A percentile compares a stretch with the other conserved stretches of the same genome.
Conservation (phyloP, 345 rosid genomes). For the Orychophragmus violaceus region DNA sequence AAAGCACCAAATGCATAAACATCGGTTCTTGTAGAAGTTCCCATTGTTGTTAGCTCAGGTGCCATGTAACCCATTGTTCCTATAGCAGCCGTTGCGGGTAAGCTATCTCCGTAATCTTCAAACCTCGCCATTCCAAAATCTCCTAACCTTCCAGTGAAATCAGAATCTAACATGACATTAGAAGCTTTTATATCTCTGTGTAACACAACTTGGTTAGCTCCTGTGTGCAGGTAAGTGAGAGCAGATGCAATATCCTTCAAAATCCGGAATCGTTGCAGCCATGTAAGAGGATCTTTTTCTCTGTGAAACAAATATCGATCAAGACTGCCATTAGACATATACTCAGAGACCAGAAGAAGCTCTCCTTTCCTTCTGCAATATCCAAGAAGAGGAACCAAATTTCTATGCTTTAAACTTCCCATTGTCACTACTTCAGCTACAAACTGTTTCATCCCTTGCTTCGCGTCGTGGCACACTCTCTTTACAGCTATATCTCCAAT, state of each 20-base stretch:
- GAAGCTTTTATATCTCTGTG: slow-evolving; percentile 49
- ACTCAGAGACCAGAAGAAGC: slow-evolving; percentile 45
- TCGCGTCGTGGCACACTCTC: slow-evolving; percentile 37
- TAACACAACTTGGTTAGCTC: slow-evolving; percentile 42
- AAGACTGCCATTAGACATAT: slow-evolving; percentile 49
- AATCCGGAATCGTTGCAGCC: slow-evolving; percentile 35
- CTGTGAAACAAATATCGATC: slow-evolving; percentile 33
- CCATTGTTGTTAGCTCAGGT: slow-evolving; percentile 36
- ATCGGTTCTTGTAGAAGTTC: slow-evolving; percentile 34
- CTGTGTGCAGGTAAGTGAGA: slow-evolving; percentile 41
- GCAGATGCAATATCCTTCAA: slow-evolving; percentile 37
- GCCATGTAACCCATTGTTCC: slow-evolving; percentile 67
- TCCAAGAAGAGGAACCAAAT: slow-evolving; percentile 43
- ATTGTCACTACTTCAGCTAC: slow-evolving; percentile 39
- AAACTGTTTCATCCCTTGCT: slow-evolving; percentile 46
- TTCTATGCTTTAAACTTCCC: slow-evolving; percentile 42
- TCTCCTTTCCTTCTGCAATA: slow-evolving; percentile 46
- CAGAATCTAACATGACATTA: slow-evolving; percentile 45
- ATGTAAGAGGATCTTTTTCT: slow-evolving; percentile 17
- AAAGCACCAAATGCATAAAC: slow-evolving; percentile 40
- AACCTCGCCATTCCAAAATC: slow-evolving; percentile 88
- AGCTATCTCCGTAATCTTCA: slow-evolving; percentile 59
- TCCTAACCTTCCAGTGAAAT: slow-evolving; percentile 64
- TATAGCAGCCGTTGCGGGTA: slow-evolving; percentile 56
- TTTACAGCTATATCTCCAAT: slow-evolving; percentile 47